Percentiles rank a stretch among this genome's conserved stretches.
Conservation (phyloP, 1,284 basidiomycete species). For the Cryptococcus sp. region DNA sequence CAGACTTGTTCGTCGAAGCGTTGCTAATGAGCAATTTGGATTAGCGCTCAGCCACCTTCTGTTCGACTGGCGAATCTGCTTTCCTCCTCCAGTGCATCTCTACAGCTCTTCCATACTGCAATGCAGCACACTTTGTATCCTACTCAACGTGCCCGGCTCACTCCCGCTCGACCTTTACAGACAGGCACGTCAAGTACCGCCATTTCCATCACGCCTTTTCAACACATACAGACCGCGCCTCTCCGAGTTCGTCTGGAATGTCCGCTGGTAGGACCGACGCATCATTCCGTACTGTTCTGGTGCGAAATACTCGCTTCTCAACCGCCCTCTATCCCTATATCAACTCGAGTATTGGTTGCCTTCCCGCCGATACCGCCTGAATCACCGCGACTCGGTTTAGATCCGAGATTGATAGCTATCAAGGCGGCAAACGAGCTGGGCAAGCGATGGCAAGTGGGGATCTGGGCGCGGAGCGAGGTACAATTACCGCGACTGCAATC, state of each 20-base stretch:
- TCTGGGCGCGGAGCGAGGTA: conserved; percentile 31
- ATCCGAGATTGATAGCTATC: conserved; percentile 22
- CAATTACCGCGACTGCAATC: conserved; percentile 7
- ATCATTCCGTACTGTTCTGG: conserved; percentile 22
- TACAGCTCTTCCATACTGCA: conserved; percentile 46
- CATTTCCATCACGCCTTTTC: conserved; percentile 3
- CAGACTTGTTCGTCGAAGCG: neutral
- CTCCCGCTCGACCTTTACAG: neutral
- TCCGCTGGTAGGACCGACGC: conserved; percentile 18
- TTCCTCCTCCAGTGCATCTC: conserved; percentile 26
- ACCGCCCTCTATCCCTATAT: neutral
- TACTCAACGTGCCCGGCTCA: conserved; percentile 2
- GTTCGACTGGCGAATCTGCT: conserved; percentile 16
- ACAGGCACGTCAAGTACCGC: neutral
- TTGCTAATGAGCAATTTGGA: neutral
- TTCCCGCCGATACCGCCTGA: conserved; percentile 29
- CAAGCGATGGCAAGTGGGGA: conserved; percentile 27
- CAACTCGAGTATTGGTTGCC: conserved; percentile 12
- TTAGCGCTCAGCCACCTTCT: conserved; percentile 23
- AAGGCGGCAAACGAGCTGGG: conserved; percentile 9
- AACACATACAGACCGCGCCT: conserved; percentile 17
- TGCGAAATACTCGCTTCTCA: conserved; percentile 8
- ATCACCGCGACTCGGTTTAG: conserved; percentile 32
- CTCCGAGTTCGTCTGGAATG: conserved; percentile 4
- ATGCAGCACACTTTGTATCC: conserved; percentile 34